A percentile compares a stretch with the other conserved stretches of the same genome.
phyloP scores from a whole-genome alignment of 2,329 filamentous ascomycete species.

The Pseudonectria buxi region DNA sequence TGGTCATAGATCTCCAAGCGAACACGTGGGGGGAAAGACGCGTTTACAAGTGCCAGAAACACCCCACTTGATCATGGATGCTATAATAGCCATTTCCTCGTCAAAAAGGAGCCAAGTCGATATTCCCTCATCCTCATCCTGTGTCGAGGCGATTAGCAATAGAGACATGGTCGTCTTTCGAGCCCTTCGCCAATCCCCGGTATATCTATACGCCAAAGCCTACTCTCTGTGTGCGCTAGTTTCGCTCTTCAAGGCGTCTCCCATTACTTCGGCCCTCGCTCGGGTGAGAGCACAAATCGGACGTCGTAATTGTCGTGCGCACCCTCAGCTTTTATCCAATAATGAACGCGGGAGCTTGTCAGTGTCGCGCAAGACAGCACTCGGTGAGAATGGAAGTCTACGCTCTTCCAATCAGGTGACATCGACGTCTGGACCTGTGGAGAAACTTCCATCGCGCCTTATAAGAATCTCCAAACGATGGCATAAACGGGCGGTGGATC shows the following conservation, averaged over 20 bases:
- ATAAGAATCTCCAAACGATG: constrained; percentile 6
- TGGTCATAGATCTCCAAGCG: no score
- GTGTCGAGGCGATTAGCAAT: no score
- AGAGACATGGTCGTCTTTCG: constrained; percentile 15
- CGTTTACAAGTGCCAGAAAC: no score
- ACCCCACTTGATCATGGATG: no score
- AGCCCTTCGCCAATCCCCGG: constrained; percentile 15
- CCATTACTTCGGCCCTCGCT: constrained; percentile 11
- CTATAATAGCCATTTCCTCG: no score
- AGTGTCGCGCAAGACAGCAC: neutral
- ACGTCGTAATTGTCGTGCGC: neutral
- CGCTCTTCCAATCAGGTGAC: no score
- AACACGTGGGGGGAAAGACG: no score
- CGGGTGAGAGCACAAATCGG: constrained; percentile 3
- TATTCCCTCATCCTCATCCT: no score
- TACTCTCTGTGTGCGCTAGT: constrained; percentile 18
- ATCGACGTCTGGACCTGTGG: accelerated
- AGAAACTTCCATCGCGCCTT: neutral
- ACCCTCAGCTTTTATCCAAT: no score
- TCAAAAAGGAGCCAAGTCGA: no score
- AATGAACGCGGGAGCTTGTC: no score
- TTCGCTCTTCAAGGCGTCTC: constrained; percentile 14
- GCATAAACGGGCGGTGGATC: constrained; percentile 11
- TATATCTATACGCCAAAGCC: constrained; percentile 17
- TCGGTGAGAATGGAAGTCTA: accelerated